Conservation (phyloP, 192 early-diverging fungal species). For the Coemansia sp. region DNA sequence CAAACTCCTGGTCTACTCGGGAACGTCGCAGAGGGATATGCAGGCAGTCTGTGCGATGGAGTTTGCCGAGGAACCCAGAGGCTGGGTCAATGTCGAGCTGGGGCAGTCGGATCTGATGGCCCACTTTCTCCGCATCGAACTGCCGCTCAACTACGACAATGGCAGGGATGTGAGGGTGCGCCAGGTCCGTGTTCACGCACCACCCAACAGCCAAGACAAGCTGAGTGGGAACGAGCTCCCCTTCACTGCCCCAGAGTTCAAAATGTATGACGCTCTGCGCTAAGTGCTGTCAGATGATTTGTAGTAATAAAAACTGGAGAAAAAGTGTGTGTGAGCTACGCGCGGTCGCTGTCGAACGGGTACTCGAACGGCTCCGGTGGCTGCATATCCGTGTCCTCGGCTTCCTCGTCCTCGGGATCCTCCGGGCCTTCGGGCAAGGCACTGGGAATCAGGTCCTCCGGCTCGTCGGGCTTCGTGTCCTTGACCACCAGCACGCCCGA, state of each 20-base stretch:
- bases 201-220: constrained; percentile 14
- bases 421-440: constrained; percentile 34
- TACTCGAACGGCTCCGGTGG: constrained; percentile 81
- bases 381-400: constrained; percentile 39
- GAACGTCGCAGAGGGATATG: constrained; percentile 23
- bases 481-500: constrained; percentile 84
- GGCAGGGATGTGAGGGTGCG: constrained; percentile 39
- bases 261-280: constrained; percentile 37
- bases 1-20: constrained; percentile 11
- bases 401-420: constrained; percentile 3
- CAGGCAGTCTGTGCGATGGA: constrained; percentile 13
- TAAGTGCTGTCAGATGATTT: neutral
- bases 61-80: constrained; percentile 16
- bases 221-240: constrained; percentile 36
- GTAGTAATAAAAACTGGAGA: neutral
- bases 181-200: constrained; percentile 19
- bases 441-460: constrained; percentile 74
- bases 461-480: constrained; percentile 68
- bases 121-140: constrained; percentile 27
- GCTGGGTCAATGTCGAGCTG: constrained; percentile 26
- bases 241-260: constrained; percentile 24
- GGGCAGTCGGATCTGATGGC: constrained; percentile 19
- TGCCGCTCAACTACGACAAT: constrained; percentile 40
- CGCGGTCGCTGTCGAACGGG: constrained; percentile 55
- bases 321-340: constrained; percentile 8